Evolutionary conservation across 495 filamentous ascomycete species (phyloP).

Genomic region (Aeminium ludgeri): DNA sequence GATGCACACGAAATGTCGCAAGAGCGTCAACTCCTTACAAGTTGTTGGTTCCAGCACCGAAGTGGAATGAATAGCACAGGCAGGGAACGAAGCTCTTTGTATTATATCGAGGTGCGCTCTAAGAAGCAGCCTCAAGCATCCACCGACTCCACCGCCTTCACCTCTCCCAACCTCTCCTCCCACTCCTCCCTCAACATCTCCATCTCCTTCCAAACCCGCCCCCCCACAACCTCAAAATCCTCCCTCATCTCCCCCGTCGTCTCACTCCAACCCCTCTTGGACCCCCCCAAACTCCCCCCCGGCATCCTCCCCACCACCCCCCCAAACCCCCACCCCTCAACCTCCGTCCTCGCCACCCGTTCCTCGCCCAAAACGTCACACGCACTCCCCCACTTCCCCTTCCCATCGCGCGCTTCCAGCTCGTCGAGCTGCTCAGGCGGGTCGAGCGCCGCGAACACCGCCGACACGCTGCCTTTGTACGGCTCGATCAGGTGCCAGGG

Average conservation of each 20-base stretch:
- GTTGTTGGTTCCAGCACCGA: too few species aligned
- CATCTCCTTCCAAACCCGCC: conserved; percentile 64
- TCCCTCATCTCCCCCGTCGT: conserved; percentile 46
- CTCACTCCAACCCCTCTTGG: conserved; percentile 36
- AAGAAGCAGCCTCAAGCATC: background rate
- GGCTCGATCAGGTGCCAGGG: conserved; percentile 38
- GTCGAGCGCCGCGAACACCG: conserved; percentile 63
- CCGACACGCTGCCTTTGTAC: conserved; percentile 44
- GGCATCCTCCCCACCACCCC: conserved; percentile 42
- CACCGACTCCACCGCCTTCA: background rate
- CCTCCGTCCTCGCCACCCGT: conserved; percentile 51
- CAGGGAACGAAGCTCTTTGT: too few species aligned
- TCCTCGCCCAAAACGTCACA: conserved; percentile 40
- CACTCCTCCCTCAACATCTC: conserved; percentile 64
- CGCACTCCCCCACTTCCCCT: conserved; percentile 72
- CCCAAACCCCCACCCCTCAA: conserved; percentile 72
- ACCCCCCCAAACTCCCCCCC: conserved; percentile 30
- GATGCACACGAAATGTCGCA: too few species aligned
- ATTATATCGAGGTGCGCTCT: too few species aligned
- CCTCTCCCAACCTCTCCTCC: conserved; percentile 41
- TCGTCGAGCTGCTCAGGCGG: conserved; percentile 48
- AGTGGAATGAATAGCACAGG: too few species aligned
- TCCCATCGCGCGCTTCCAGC: conserved; percentile 35
- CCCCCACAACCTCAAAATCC: conserved; percentile 59
- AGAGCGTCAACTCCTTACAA: too few species aligned